These are phyloP conservation scores for Lasiosphaeris hirsuta DNA, from an alignment of 495 filamentous ascomycete species.

Conservation along the genomic window DNA sequence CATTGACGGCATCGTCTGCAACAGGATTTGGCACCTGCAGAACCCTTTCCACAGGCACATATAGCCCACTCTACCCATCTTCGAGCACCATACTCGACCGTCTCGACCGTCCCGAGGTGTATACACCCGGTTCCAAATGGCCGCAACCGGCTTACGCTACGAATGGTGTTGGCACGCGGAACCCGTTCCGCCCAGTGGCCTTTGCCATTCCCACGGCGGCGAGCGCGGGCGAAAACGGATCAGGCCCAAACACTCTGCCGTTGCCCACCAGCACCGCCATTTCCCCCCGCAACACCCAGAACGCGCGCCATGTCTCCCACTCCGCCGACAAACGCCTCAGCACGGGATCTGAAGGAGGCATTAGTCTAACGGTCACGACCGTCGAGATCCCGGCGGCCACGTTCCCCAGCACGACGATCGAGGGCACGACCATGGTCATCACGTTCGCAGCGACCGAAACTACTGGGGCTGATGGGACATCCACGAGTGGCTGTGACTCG, in stretches of 20 bases:
- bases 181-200: neutral
- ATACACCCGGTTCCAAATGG: too few species aligned
- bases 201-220: too few species aligned
- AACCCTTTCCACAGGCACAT: constrained; percentile 6
- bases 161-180: neutral
- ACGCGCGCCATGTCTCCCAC: too few species aligned
- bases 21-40: constrained; percentile 6
- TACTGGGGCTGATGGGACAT: neutral
- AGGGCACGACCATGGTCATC: neutral
- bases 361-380: neutral
- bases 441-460: neutral
- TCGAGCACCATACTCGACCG: neutral
- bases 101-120: neutral
- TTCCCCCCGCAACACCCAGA: neutral
- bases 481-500: neutral
- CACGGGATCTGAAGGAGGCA: too few species aligned
- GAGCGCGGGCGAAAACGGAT: too few species aligned
- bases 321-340: too few species aligned
- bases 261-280: neutral
- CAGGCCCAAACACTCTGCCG: neutral
- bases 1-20: neutral
- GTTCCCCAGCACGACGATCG: neutral
- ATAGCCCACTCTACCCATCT: neutral
- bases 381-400: neutral
- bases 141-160: too few species aligned